phyloP scores from a whole-genome alignment of 2,329 filamentous ascomycete genomes.

The Coniochaeta prunicola region DNA sequence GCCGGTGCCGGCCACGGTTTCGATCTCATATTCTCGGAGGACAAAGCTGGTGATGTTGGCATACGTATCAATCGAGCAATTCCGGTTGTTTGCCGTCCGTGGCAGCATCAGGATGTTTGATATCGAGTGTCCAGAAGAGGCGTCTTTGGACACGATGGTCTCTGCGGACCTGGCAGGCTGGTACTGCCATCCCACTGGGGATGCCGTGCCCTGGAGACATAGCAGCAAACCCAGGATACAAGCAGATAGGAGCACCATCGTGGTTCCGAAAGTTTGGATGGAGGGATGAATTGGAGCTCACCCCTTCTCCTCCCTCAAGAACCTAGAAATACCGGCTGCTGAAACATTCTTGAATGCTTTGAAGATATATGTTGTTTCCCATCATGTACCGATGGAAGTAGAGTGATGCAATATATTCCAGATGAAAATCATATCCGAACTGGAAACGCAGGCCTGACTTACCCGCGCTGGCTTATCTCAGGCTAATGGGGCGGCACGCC shows the following conservation, averaged over 20 bases:
- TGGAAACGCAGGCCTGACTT: background rate
- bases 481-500: background rate
- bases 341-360: background rate
- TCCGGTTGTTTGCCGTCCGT: background rate
- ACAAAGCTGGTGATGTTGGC: conserved; percentile 3
- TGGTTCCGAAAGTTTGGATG: background rate
- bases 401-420: background rate
- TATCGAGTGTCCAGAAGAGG: background rate
- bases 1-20: background rate
- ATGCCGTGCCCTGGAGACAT: background rate
- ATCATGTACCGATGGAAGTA: background rate
- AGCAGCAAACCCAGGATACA: background rate
- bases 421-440: background rate
- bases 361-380: background rate
- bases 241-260: background rate
- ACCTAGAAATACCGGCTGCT: background rate
- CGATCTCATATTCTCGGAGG: conserved; percentile 3
- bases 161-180: background rate
- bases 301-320: background rate
- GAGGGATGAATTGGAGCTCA: background rate
- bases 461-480: background rate
- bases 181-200: background rate
- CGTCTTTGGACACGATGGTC: background rate
- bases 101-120: background rate
- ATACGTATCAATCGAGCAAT: background rate